These are phyloP conservation scores for Scheffersomyces segobiensis DNA, from an alignment of 1,139 yeast genomes.

Conservation along the genomic window DNA sequence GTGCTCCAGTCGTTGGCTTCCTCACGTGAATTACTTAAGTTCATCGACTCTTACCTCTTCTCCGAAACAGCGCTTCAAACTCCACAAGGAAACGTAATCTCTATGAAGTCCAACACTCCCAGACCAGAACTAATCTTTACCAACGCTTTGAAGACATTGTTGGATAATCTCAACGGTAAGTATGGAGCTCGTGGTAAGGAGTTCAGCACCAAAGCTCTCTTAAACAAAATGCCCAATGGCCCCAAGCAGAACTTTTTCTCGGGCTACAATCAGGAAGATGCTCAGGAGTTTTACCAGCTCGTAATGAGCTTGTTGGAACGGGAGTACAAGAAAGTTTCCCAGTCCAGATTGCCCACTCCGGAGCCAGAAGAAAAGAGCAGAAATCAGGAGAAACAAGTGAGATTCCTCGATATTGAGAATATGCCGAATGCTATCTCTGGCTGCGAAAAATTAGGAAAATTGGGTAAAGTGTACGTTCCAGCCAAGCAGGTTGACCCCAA, in stretches of 20 bases:
- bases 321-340: constrained; percentile 43
- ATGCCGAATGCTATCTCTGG: constrained; percentile 40
- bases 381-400: constrained; percentile 6
- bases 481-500: constrained; percentile 76
- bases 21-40: constrained; percentile 58
- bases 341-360: constrained; percentile 4
- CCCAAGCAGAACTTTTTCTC: constrained; percentile 74
- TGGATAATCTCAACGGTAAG: constrained; percentile 55
- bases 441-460: constrained; percentile 49
- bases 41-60: constrained; percentile 50
- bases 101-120: constrained; percentile 32
- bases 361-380: background rate
- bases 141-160: constrained; percentile 47
- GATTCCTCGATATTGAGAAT: constrained; percentile 24
- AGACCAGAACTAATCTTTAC: constrained; percentile 49
- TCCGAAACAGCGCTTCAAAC: constrained; percentile 21
- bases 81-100: constrained; percentile 18
- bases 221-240: constrained; percentile 75
- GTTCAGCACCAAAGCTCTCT: constrained; percentile 63
- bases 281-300: constrained; percentile 89
- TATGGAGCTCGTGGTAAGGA: constrained; percentile 59
- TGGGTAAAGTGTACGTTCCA: constrained; percentile 69
- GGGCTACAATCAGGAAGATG: constrained; percentile 92
- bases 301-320: constrained; percentile 71
- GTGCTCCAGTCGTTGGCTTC: constrained; percentile 85